Conservation (phyloP, 768 basidiomycete species). For the Kondoa malvinella region DNA sequence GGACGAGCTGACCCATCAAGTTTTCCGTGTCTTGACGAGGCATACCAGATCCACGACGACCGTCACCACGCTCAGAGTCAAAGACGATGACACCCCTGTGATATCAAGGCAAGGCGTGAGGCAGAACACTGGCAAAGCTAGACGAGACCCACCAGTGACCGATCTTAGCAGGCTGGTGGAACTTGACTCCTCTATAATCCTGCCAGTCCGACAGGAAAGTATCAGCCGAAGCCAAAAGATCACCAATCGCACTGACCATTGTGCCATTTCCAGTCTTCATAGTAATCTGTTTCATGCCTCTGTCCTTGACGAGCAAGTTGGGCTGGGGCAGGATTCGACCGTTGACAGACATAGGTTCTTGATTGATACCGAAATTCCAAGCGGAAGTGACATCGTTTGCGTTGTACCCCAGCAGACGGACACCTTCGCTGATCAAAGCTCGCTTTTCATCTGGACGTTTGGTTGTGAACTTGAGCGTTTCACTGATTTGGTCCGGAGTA, state of each 20-base stretch:
- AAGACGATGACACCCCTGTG: conserved; percentile 18
- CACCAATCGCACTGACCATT: too few species aligned
- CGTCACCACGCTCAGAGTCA: conserved; percentile 7
- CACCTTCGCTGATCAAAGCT: conserved; percentile 7
- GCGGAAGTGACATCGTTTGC: conserved; percentile 2
- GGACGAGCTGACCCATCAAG: conserved; percentile 8
- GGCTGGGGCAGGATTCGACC: conserved; percentile 13
- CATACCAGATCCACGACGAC: conserved; percentile 2
- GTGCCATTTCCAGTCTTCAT: background rate
- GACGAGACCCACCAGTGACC: background rate
- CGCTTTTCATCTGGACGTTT: conserved; percentile 1
- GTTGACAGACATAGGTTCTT: conserved; percentile 14
- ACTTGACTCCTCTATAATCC: background rate
- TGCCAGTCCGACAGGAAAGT: background rate
- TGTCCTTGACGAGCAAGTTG: background rate
- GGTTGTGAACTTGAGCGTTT: conserved; percentile 14
- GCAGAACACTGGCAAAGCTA: background rate
- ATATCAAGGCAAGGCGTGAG: background rate
- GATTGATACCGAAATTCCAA: conserved; percentile 15
- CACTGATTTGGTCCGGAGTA: conserved; percentile 15
- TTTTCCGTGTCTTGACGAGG: conserved; percentile 7
- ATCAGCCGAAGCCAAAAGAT: background rate
- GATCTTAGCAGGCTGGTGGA: conserved; percentile 9
- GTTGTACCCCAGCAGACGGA: conserved; percentile 8
- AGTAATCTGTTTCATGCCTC: background rate